phyloP scores from a whole-genome alignment of 768 basidiomycete genomes.

The Mycena leptocephala region DNA sequence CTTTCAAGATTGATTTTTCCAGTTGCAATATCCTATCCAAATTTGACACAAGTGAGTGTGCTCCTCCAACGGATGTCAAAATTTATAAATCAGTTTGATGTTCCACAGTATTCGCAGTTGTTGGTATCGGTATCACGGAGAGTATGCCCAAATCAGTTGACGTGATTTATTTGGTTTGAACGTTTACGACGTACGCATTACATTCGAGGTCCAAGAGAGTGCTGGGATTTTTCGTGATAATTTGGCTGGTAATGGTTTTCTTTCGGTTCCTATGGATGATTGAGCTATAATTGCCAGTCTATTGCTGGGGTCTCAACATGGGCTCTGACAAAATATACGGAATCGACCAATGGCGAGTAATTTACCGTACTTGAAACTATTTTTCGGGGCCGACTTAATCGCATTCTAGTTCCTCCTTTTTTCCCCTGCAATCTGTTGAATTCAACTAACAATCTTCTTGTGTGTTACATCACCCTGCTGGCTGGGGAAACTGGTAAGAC shows the following conservation, averaged over 20 bases:
- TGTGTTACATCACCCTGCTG: background rate
- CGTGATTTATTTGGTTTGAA: background rate
- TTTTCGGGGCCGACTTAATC: no score
- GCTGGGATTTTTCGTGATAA: conserved; percentile 1
- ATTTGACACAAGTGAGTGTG: background rate
- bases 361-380: no score
- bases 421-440: background rate
- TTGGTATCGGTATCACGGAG: conserved; percentile 7
- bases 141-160: background rate
- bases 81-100: background rate
- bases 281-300: background rate
- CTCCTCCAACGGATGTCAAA: no score
- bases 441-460: conserved; percentile 11
- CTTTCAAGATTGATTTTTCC: background rate
- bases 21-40: background rate
- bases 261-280: background rate
- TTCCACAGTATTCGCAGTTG: background rate
- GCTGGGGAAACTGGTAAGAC: conserved; percentile 24
- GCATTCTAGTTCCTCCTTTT: background rate
- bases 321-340: background rate
- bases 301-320: background rate
- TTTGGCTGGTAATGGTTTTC: background rate
- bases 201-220: conserved; percentile 16
- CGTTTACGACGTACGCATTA: conserved; percentile 13
- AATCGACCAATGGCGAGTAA: background rate